These are phyloP conservation scores for Dactylellina sp. DNA, from an alignment of 2,329 filamentous ascomycete species.

Conservation along the genomic window DNA sequence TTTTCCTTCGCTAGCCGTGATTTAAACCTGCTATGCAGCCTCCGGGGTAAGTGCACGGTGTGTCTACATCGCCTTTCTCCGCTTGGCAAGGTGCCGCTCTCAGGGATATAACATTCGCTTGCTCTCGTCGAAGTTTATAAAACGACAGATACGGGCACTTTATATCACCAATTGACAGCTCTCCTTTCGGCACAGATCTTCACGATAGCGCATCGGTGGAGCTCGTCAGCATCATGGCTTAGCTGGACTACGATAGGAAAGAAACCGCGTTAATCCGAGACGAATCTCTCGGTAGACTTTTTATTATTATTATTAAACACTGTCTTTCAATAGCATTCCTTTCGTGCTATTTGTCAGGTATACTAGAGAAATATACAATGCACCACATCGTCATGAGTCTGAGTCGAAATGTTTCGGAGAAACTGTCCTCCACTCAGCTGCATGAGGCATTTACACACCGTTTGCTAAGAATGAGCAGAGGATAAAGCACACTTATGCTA, in stretches of 20 bases:
- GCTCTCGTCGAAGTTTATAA: conserved; percentile 17
- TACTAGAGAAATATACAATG: background rate
- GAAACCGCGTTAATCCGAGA: conserved; percentile 10
- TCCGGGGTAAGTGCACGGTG: background rate
- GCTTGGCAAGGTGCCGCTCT: background rate
- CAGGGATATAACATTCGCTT: conserved; percentile 17
- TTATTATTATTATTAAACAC: no score
- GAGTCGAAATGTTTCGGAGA: conserved; percentile 10
- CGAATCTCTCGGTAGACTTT: conserved; percentile 6
- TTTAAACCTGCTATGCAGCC: background rate
- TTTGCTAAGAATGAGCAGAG: background rate
- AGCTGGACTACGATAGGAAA: background rate
- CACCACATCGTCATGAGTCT: conserved; percentile 9
- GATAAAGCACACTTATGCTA: conserved; percentile 1
- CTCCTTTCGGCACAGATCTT: conserved; percentile 12
- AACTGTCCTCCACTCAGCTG: conserved; percentile 3
- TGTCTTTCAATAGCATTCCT: background rate
- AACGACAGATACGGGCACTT: conserved; percentile 14
- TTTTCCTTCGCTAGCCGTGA: background rate
- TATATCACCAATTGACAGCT: conserved; percentile 11
- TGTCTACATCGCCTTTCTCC: background rate
- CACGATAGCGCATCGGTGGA: background rate
- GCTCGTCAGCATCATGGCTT: background rate
- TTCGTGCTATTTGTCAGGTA: no score
- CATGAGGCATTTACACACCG: conserved; percentile 27